A percentile compares a stretch with the other conserved stretches of the same genome.
These are phyloP conservation scores for Barnettozyma populi DNA, from an alignment of 805 yeast genomes.

Conservation along the genomic window DNA sequence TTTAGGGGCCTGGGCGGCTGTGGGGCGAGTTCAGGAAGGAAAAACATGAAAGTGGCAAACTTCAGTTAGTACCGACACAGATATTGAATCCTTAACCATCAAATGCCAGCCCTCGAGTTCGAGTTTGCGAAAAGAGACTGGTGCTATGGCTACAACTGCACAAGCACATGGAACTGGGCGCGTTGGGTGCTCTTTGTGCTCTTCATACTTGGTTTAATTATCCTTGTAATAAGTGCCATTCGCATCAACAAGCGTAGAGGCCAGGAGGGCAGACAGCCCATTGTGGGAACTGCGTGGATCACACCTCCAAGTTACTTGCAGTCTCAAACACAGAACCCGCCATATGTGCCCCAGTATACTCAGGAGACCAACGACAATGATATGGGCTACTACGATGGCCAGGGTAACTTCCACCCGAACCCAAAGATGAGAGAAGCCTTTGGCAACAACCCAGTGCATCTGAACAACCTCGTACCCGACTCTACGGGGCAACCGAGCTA, in stretches of 20 bases:
- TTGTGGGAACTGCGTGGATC: conserved; percentile 78
- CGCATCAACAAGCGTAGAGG: conserved; percentile 49
- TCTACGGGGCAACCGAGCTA: conserved; percentile 15
- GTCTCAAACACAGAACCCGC: conserved; percentile 35
- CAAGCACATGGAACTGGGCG: conserved; percentile 23
- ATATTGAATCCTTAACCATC: background rate
- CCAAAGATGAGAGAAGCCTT: conserved; percentile 26
- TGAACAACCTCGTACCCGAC: conserved; percentile 21
- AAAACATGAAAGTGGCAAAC: background rate
- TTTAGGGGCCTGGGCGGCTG: background rate
- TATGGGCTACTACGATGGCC: conserved; percentile 49
- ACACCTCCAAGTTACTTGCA: conserved; percentile 71
- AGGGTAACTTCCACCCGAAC: conserved; percentile 29
- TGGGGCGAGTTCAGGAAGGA: background rate
- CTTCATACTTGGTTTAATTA: conserved; percentile 42
- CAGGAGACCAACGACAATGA: conserved; percentile 64
- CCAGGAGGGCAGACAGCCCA: conserved; percentile 44
- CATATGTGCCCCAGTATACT: conserved; percentile 66
- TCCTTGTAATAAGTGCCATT: conserved; percentile 46
- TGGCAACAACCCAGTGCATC: conserved; percentile 10
- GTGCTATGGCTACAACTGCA: conserved; percentile 21
- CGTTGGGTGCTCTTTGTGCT: conserved; percentile 47
- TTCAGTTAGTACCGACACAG: background rate
- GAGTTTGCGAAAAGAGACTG: background rate
- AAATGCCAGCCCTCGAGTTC: background rate